Evolutionary conservation across 176 grass and related monocot genomes (phyloP).

Genomic region (Saccharum officinarum): DNA sequence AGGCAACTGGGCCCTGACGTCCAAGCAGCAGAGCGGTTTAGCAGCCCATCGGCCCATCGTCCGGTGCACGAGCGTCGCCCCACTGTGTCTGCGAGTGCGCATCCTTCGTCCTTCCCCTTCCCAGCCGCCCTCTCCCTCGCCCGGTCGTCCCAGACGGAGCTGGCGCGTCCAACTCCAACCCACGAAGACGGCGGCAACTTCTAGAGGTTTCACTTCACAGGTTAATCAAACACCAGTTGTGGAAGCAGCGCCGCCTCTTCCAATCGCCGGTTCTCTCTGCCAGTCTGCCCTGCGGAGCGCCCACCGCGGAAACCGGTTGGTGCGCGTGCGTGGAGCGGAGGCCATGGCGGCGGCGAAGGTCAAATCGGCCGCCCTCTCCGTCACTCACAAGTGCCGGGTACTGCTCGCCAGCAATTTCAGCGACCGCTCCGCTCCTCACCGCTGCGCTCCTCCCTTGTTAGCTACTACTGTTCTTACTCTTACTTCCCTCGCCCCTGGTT

Average conservation of each 20-base stretch:
- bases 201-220: too few relatives aligned
- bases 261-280: too few relatives aligned
- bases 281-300: too few relatives aligned
- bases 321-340: conserved; percentile 8
- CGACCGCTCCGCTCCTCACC: not conserved
- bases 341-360: conserved; percentile 43
- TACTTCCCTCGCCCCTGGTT: not conserved
- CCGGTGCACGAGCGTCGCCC: not conserved
- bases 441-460: not conserved
- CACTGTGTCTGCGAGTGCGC: not conserved
- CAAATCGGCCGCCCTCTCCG: conserved; percentile 50
- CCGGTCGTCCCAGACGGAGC: not conserved
- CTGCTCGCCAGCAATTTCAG: not conserved
- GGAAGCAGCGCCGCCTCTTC: too few relatives aligned
- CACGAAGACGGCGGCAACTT: not conserved
- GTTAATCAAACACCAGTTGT: too few relatives aligned
- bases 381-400: conserved; percentile 68
- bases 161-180: not conserved
- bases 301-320: conserved; percentile 47
- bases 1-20: not conserved
- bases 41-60: not conserved
- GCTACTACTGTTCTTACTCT: not conserved
- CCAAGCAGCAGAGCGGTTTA: not conserved
- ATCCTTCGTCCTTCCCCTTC: not conserved
- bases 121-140: not conserved